These are phyloP conservation scores for Anastatica hierochuntica DNA, from an alignment of 345 rosid species.

Conservation along the genomic window DNA sequence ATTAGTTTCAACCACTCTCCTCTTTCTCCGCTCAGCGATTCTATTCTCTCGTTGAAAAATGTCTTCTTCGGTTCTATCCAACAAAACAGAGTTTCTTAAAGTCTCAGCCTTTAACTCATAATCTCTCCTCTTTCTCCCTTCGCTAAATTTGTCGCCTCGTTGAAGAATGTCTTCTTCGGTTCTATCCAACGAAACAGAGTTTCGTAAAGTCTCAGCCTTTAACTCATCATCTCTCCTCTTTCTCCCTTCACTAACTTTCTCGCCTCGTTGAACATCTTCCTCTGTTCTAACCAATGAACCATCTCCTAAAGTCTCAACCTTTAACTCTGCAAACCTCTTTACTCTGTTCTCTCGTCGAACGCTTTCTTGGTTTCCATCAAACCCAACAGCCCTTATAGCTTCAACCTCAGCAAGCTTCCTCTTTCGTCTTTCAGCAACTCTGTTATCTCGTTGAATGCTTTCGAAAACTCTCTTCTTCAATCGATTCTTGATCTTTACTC, in stretches of 20 bases:
- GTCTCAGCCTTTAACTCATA: background rate
- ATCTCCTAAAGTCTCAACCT: background rate
- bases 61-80: background rate
- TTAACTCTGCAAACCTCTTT: background rate
- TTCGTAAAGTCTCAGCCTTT: background rate
- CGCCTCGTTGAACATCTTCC: background rate
- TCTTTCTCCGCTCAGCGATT: background rate
- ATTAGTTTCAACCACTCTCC: background rate
- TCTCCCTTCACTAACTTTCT: background rate
- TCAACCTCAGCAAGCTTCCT: background rate
- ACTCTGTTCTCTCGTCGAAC: background rate
- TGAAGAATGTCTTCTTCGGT: background rate
- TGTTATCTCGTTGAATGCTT: conserved; percentile 14
- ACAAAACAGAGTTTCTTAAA: background rate
- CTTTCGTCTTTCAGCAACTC: conserved; percentile 13
- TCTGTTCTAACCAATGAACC: background rate
- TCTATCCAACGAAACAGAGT: background rate
- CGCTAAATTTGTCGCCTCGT: background rate
- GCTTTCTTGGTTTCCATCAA: background rate
- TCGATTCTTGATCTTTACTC: no score
- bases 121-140: no score
- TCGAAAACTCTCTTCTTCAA: conserved; percentile 2
- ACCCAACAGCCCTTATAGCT: background rate
- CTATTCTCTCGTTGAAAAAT: background rate
- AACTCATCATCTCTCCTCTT: background rate